Conservation (phyloP, 2,329 filamentous ascomycete species). For the Metarhizium sp. region DNA sequence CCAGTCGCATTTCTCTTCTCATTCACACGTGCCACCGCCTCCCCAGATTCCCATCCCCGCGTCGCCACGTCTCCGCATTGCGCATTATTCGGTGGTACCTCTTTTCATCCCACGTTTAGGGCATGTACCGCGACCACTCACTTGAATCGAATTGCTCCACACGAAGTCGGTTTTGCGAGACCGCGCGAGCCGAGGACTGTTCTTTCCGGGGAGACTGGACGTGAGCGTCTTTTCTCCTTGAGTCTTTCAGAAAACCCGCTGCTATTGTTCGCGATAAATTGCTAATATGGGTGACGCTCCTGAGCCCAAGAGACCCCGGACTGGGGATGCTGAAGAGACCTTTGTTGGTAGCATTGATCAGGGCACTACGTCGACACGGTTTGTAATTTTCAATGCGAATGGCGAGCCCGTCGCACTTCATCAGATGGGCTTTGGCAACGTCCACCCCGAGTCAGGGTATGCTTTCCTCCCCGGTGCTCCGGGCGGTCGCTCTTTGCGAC, state of each 20-base stretch:
- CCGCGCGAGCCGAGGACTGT: not conserved
- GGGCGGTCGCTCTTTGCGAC: not conserved
- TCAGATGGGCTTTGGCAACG: conserved; percentile 79
- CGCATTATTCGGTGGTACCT: not conserved
- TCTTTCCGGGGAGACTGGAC: not conserved
- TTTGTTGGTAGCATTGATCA: conserved; percentile 87
- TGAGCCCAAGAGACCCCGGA: conserved; percentile 10
- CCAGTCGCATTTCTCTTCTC: not conserved
- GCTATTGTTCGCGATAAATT: conserved; percentile 16
- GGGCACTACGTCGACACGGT: conserved; percentile 81
- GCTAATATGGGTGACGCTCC: conserved; percentile 17
- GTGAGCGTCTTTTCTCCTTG: not conserved
- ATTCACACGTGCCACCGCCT: not conserved
- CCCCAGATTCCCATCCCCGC: not conserved
- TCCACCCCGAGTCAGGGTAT: conserved; percentile 77
- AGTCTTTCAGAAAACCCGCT: not conserved
- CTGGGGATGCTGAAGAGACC: conserved; percentile 27
- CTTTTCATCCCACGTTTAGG: not conserved
- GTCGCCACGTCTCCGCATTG: not conserved
- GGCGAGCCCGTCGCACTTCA: conserved; percentile 74
- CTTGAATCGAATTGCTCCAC: not conserved
- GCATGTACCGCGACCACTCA: not conserved
- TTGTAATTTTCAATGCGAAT: conserved; percentile 77
- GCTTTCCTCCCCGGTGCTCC: not conserved
- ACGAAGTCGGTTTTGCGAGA: not conserved